Base-by-base conservation (phyloP, 2,329 filamentous ascomycete species). In the Xylaria sp. region DNA sequence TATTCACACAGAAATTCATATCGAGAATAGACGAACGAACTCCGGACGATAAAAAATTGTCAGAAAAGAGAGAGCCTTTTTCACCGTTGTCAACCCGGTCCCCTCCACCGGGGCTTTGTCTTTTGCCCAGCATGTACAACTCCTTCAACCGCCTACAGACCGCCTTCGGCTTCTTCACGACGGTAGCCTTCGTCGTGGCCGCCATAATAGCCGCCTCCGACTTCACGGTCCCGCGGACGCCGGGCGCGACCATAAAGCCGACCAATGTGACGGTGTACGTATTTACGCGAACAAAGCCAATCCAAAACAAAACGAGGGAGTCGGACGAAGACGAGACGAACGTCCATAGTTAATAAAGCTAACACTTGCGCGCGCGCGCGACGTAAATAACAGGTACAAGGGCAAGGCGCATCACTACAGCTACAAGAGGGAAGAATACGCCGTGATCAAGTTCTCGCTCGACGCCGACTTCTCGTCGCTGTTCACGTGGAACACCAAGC, bases 401-500 rank as follows among this genome's bases (percentile, higher is more conserved):
- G 94, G 95, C 59, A 87, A 94, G 9, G 93, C 95, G n/a, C 91
- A 98, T 77, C 98, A 98, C 84, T 97, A 98, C 83, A 92, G 89
- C 69, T 83, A 86, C 54, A 96, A 95, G 78, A 92, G 91, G 78
- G 94, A 98, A 79, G 95, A 99, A 79, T 98, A 97, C 78, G 95
- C 94, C 70, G 88, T 95, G 75, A 90, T 99, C 75, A 90, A 89
- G 76, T 99, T 99, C 83, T 92, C 94, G 73, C 85, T 99, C 63
- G 91, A 97, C 73, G 91, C 94, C 56, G 94, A 99, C 80, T 86
- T 99, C 64, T 90, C 88, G 64, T 90, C 90, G 45, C 91, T 99
- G 71, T 98, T 98, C 85, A 96, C 92, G 74, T 99, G 94, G 95
- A 99, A 99, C 84, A 99, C 96, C 19, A 99, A 99, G 79, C 92